Evolutionary conservation across 2,329 filamentous ascomycete species (phyloP).

Genomic region (Fusarium sororula): DNA sequence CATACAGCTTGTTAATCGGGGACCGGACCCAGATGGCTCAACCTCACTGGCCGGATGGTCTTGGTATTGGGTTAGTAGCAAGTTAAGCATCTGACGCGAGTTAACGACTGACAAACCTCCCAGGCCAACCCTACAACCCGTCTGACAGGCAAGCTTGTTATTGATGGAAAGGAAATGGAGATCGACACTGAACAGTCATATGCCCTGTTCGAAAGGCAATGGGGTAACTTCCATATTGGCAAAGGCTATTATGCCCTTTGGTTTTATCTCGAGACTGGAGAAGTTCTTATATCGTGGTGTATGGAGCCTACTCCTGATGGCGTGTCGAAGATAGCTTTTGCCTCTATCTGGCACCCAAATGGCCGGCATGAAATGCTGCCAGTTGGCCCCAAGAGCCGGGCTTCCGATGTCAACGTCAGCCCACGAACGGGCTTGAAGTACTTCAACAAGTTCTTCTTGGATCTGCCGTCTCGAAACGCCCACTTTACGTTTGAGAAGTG

Average conservation of each 20-base stretch:
- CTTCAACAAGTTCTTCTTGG: background rate
- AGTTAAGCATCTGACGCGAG: background rate
- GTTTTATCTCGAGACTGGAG: background rate
- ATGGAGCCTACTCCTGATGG: background rate
- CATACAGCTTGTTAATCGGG: background rate
- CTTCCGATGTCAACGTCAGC: background rate
- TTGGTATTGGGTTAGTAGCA: background rate
- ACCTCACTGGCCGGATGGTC: background rate
- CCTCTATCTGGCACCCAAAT: background rate
- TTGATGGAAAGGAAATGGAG: background rate
- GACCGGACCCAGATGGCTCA: background rate
- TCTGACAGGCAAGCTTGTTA: background rate
- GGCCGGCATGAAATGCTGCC: background rate
- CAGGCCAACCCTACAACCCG: background rate
- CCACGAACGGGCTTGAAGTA: background rate
- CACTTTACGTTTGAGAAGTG: background rate
- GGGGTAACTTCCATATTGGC: background rate
- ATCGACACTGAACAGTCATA: background rate
- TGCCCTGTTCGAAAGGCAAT: background rate
- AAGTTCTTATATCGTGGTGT: background rate
- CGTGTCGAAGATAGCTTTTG: background rate
- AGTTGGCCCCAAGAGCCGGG: background rate
- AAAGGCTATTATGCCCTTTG: background rate
- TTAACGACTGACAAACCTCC: background rate
- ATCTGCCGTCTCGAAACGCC: background rate